Evolutionary conservation across 768 basidiomycete species (phyloP).

Genomic region (Xerocomus brunneocitrinus): DNA sequence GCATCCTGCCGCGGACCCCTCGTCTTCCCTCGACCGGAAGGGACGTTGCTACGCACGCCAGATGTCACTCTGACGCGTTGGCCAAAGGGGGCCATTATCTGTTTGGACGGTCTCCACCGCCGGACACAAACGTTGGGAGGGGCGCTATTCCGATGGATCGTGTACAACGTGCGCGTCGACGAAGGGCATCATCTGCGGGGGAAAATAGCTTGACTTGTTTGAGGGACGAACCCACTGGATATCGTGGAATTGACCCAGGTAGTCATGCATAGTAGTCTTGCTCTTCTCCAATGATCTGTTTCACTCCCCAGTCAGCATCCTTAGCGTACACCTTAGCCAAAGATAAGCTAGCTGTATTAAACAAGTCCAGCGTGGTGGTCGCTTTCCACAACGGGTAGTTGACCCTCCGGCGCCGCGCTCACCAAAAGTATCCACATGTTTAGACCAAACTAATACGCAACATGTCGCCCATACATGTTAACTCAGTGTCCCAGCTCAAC

Average conservation of each 20-base stretch:
- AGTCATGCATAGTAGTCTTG: background rate
- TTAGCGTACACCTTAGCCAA: background rate
- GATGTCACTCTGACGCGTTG: slow-evolving; percentile 23
- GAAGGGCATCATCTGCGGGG: slow-evolving; percentile 46
- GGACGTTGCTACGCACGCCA: slow-evolving; percentile 9
- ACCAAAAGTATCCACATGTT: background rate
- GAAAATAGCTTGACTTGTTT: slow-evolving; percentile 27
- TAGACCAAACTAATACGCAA: background rate
- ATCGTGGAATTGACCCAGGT: background rate
- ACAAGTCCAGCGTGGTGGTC: background rate
- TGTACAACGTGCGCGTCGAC: slow-evolving; percentile 26
- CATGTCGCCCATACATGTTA: slow-evolving; percentile 62
- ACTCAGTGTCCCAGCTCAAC: slow-evolving; percentile 60
- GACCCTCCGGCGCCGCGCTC: background rate
- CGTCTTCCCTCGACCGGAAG: slow-evolving; percentile 1
- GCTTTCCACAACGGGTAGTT: background rate
- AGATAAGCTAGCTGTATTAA: too few relatives aligned
- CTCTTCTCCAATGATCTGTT: background rate
- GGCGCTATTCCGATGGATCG: background rate
- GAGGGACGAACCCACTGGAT: background rate
- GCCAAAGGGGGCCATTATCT: slow-evolving; percentile 13
- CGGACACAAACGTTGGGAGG: background rate
- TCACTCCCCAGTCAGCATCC: background rate
- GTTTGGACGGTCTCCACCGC: background rate
- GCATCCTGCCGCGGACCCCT: slow-evolving; percentile 1